A percentile compares a stretch with the other conserved stretches of the same genome.
Evolutionary conservation across 2,329 filamentous ascomycete species (phyloP).

Genomic region (Neofusicoccum kwambonambiense): DNA sequence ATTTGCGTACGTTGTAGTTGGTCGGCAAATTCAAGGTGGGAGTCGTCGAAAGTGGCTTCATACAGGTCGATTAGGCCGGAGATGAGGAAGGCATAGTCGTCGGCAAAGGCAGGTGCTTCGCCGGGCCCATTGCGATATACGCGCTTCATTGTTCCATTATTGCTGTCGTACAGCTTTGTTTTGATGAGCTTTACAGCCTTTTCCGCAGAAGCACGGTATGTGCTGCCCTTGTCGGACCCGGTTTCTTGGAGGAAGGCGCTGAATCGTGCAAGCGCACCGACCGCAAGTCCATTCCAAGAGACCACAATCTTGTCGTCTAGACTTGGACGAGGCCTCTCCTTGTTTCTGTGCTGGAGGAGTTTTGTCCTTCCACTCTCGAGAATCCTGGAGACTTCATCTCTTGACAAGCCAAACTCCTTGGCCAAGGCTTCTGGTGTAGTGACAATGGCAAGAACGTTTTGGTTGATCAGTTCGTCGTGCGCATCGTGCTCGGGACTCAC

Average conservation of each 20-base stretch:
- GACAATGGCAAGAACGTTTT: constrained; percentile 79
- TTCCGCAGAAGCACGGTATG: constrained; percentile 65
- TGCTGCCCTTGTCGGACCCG: constrained; percentile 55
- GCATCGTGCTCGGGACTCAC: constrained; percentile 79
- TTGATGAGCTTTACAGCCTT: constrained; percentile 72
- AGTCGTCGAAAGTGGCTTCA: constrained; percentile 74
- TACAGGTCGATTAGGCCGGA: constrained; percentile 82
- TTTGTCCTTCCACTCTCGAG: constrained; percentile 67
- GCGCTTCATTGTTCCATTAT: constrained; percentile 64
- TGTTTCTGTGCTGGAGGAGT: constrained; percentile 69
- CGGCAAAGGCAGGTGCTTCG: constrained; percentile 73
- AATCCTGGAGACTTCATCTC: constrained; percentile 65
- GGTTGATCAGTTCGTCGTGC: constrained; percentile 90
- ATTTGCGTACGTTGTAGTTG: constrained; percentile 77
- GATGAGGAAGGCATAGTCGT: constrained; percentile 91
- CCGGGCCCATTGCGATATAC: constrained; percentile 70
- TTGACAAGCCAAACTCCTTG: constrained; percentile 70
- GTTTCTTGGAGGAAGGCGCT: constrained; percentile 58
- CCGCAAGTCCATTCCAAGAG: constrained; percentile 84
- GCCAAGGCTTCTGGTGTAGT: constrained; percentile 68
- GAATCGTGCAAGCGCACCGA: constrained; percentile 76
- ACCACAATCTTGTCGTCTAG: constrained; percentile 87
- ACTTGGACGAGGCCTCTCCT: constrained; percentile 71
- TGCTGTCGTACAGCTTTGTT: constrained; percentile 67
- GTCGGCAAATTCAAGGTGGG: constrained; percentile 77